Percentiles rank a stretch among this genome's conserved stretches.
Evolutionary conservation across 2,329 filamentous ascomycete species (phyloP).

Genomic region (Capronia epimyces): DNA sequence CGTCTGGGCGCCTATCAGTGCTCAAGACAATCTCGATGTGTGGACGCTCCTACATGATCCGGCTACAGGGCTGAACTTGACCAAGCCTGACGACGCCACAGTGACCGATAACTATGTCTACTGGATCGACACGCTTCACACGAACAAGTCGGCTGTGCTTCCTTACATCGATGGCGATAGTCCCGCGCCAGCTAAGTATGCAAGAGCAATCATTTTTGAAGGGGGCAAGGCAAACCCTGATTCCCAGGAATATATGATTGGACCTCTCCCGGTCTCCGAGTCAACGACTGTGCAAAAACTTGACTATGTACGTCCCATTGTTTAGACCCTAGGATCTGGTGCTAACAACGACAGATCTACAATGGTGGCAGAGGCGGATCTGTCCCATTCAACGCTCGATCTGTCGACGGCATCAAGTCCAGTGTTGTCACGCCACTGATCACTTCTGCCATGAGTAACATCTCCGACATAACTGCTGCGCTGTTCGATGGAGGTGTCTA

Average conservation of each 20-base stretch:
- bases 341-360: constrained; percentile 4
- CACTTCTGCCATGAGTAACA: constrained; percentile 40
- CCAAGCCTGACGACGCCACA: constrained; percentile 34
- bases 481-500: constrained; percentile 34
- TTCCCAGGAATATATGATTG: constrained; percentile 42
- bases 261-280: constrained; percentile 43
- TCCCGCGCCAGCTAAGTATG: constrained; percentile 39
- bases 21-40: constrained; percentile 42
- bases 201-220: constrained; percentile 41
- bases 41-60: constrained; percentile 43
- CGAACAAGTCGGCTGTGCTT: constrained; percentile 47
- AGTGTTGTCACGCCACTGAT: constrained; percentile 37
- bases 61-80: constrained; percentile 43
- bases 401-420: constrained; percentile 4
- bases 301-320: constrained; percentile 10
- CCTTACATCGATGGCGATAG: constrained; percentile 42
- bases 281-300: constrained; percentile 35
- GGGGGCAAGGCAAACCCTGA: constrained; percentile 13
- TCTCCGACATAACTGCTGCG: constrained; percentile 43
- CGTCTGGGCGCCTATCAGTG: constrained; percentile 41
- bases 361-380: constrained; percentile 13
- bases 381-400: constrained; percentile 13
- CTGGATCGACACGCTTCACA: constrained; percentile 46
- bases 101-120: constrained; percentile 44
- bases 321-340: background rate